Conservation (phyloP, 306 rosid species). For the Malus domestica region ASM211411v1 NC_041800.1:28063733-28064232, state of each 20-base stretch:
- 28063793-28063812: constrained; percentile 68
- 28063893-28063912: constrained; percentile 46
- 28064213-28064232: constrained; percentile 48
- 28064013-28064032: constrained; percentile 66
- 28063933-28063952: constrained; percentile 55
- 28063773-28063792: constrained; percentile 54
- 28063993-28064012: constrained; percentile 59
- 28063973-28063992: constrained; percentile 43
- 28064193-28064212: constrained; percentile 47
- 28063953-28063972: constrained; percentile 33
- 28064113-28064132: background rate
- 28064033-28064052: constrained; percentile 92
- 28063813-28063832: constrained; percentile 78
- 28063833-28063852: constrained; percentile 54
- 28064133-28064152: constrained; percentile 9
- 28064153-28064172: constrained; percentile 10
- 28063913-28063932: constrained; percentile 40
- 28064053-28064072: constrained; percentile 77
- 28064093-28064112: background rate
- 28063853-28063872: constrained; percentile 55
- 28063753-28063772: constrained; percentile 66
- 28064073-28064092: constrained; percentile 37
- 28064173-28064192: constrained; percentile 9
- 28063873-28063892: constrained; percentile 48
- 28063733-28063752: constrained; percentile 48